phyloP scores from a whole-genome alignment of 179 eudicot species.

The Drosera spatulata region DNA sequence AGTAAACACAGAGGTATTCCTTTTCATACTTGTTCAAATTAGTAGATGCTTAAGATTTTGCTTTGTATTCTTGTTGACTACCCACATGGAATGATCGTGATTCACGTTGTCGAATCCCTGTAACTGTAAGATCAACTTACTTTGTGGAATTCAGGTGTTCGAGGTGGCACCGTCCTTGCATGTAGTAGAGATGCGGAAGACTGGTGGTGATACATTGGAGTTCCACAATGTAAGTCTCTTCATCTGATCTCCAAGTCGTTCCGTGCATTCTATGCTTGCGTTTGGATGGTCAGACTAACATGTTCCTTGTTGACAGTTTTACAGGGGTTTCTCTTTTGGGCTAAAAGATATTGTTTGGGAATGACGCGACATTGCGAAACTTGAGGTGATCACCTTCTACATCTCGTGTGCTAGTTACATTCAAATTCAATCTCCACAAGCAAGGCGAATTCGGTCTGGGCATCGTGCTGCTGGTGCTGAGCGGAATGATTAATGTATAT shows the following conservation, averaged over 20 bases:
- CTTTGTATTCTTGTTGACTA: too few species aligned
- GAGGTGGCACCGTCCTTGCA: constrained; percentile 92
- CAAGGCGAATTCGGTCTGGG: too few species aligned
- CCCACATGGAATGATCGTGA: too few species aligned
- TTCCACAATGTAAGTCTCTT: constrained; percentile 47
- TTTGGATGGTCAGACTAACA: background rate
- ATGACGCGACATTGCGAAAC: constrained; percentile 2
- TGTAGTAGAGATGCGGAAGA: constrained; percentile 85
- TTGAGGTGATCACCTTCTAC: background rate
- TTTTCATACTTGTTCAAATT: background rate
- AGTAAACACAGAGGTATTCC: constrained; percentile 78
- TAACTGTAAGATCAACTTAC: background rate
- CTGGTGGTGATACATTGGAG: constrained; percentile 90
- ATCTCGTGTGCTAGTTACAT: too few species aligned
- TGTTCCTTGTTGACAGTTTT: constrained; percentile 45
- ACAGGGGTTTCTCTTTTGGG: constrained; percentile 69
- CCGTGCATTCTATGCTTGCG: background rate
- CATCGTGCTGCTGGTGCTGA: too few species aligned
- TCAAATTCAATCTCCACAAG: too few species aligned
- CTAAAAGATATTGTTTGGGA: constrained; percentile 86
- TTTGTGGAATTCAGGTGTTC: constrained; percentile 40
- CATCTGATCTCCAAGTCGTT: background rate
- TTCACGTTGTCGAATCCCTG: too few species aligned
- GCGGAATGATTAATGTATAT: too few species aligned
- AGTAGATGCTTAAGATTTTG: too few species aligned